Evolutionary conservation across 2,329 filamentous ascomycete genomes (phyloP).

Genomic region (Didymella exigua): DNA sequence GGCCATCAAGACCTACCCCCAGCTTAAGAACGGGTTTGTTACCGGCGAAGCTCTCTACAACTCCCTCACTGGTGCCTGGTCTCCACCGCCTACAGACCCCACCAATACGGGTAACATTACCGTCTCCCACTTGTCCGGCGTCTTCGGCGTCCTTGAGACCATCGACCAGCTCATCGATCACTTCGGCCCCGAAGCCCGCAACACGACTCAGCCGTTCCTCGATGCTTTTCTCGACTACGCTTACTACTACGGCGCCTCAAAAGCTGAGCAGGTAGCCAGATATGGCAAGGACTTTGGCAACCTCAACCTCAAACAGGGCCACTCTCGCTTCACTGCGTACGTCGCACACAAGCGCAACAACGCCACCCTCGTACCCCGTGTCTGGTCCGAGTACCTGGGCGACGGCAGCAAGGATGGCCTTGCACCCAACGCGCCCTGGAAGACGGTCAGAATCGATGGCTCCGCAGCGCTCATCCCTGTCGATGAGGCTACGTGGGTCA

Average conservation of each 20-base stretch:
- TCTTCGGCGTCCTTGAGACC: slow-evolving; percentile 65
- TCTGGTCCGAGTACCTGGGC: slow-evolving; percentile 61
- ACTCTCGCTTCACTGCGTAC: slow-evolving; percentile 64
- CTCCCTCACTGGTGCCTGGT: slow-evolving; percentile 56
- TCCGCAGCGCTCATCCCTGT: slow-evolving; percentile 55
- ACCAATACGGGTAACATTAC: slow-evolving; percentile 58
- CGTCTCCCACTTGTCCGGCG: slow-evolving; percentile 62
- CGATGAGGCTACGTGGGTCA: slow-evolving; percentile 63
- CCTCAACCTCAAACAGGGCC: slow-evolving; percentile 59
- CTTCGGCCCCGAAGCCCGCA: slow-evolving; percentile 43
- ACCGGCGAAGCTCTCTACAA: slow-evolving; percentile 62
- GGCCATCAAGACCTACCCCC: slow-evolving; percentile 58
- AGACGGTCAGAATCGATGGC: slow-evolving; percentile 50
- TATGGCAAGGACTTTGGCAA: slow-evolving; percentile 59
- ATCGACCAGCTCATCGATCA: slow-evolving; percentile 62
- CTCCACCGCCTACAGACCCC: slow-evolving; percentile 60
- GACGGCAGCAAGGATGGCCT: slow-evolving; percentile 44
- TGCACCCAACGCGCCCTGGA: slow-evolving; percentile 53
- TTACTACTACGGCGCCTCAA: slow-evolving; percentile 60
- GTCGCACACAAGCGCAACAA: slow-evolving; percentile 55
- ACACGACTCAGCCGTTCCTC: slow-evolving; percentile 58
- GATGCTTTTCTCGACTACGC: slow-evolving; percentile 66
- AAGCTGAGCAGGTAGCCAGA: slow-evolving; percentile 57
- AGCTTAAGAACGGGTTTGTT: slow-evolving; percentile 64
- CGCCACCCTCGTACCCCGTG: slow-evolving; percentile 55